Base-by-base conservation (phyloP, 257 asterid species). In the Scutellaria minor region DNA sequence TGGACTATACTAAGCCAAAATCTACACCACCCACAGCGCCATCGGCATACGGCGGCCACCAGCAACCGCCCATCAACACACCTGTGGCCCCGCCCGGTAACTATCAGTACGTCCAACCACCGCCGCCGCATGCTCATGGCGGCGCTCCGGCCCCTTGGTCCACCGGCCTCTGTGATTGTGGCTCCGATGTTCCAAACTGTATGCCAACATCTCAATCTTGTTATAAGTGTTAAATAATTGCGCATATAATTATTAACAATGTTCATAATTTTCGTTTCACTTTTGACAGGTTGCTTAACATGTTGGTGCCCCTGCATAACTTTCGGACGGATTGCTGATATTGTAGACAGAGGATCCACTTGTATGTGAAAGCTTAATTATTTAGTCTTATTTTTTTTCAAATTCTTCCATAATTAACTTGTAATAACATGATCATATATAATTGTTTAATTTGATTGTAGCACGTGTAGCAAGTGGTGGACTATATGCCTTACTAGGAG, bases 281-380 rank as follows among this genome's bases (percentile, higher is more conserved):
- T 24, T 24, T 24, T 24, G 67, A 72, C 79, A 93, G 98, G 98
- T 70, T 93, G 96, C 74, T 10, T 91, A 6, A 91, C 98, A 0
- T 87, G 77, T 66, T 91, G 92, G 91, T 93, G 98, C 57, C 96
- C 98, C 0, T 91, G 98, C 80, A 83, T 93, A 51, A 93, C 97
- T 66, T 93, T 93, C 44, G 98, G 98, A 14, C 86, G 56, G 80
- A 76, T 93, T 7, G 80, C 98, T 24, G 98, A 91, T 84, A 85
- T 91, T 44, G 88, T 93, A 7, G 98, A 93, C 75, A 88, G 84
- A 76, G 98, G 98, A 54, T 86, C 97, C 6, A 89, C 85, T 39
- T 88, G 98, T 93, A 81, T 89, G 98, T 31, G 4, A 3, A 31
- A 31, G 37, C 37, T 31, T 31, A 31, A 31, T 31, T 31, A 31